These are phyloP conservation scores for Protomyces arabidopsidicola DNA, from an alignment of 1,139 yeast genomes.

Conservation along the genomic window DNA sequence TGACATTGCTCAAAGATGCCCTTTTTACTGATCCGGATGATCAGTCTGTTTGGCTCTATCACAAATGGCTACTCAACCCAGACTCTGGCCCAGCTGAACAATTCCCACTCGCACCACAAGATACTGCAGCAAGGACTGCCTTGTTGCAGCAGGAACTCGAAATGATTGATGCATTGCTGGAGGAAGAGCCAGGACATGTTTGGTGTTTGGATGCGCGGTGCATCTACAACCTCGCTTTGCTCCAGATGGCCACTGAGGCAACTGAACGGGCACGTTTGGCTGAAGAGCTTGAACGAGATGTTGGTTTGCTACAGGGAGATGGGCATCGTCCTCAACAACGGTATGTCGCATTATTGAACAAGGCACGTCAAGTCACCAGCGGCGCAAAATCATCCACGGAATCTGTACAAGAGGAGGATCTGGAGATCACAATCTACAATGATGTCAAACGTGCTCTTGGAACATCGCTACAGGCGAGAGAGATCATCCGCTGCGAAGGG, in stretches of 20 bases:
- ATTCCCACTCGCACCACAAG: conserved; percentile 34
- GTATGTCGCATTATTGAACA: background rate
- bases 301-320: background rate
- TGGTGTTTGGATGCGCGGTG: conserved; percentile 43
- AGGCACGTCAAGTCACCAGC: background rate
- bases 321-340: background rate
- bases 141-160: conserved; percentile 38
- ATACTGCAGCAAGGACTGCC: conserved; percentile 30
- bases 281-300: background rate
- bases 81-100: conserved; percentile 45
- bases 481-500: background rate
- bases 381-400: background rate
- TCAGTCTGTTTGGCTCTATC: conserved; percentile 86
- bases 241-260: background rate
- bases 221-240: conserved; percentile 33
- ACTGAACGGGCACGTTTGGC: background rate
- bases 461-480: background rate
- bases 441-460: background rate
- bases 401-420: background rate
- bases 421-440: background rate
- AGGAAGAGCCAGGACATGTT: conserved; percentile 43
- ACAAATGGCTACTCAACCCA: conserved; percentile 71
- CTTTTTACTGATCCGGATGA: conserved; percentile 91
- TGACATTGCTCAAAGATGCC: conserved; percentile 71
- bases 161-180: conserved; percentile 40